A percentile compares a stretch with the other conserved stretches of the same genome.
Evolutionary conservation across 2,329 filamentous ascomycete species (phyloP).

Genomic region (Sordariomycetes sp.): DNA sequence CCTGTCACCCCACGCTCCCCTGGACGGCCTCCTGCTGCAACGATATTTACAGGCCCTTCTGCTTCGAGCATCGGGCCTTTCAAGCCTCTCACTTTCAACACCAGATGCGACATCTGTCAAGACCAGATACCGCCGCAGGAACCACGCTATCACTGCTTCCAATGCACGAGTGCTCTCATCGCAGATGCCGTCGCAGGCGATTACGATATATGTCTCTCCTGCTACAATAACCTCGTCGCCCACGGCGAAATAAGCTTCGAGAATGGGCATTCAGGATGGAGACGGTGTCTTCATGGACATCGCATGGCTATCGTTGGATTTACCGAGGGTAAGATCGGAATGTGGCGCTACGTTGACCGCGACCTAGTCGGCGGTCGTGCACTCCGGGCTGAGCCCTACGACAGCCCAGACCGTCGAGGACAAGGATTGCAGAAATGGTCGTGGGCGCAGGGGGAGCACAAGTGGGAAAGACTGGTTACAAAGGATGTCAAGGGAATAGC

Average conservation of each 20-base stretch:
- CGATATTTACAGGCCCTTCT: slow-evolving; percentile 36
- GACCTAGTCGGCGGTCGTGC: slow-evolving; percentile 72
- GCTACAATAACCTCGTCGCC: slow-evolving; percentile 61
- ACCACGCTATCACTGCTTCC: slow-evolving; percentile 70
- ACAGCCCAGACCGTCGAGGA: slow-evolving; percentile 19
- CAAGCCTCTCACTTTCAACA: slow-evolving; percentile 61
- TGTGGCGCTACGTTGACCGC: slow-evolving; percentile 56
- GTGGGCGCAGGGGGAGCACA: slow-evolving; percentile 34
- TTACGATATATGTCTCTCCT: slow-evolving; percentile 75
- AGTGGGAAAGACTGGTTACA: slow-evolving; percentile 37
- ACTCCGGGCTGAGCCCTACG: slow-evolving; percentile 49
- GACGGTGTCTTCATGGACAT: slow-evolving; percentile 70
- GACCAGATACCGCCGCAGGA: slow-evolving; percentile 61
- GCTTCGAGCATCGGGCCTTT: slow-evolving; percentile 44
- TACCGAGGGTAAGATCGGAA: slow-evolving; percentile 56
- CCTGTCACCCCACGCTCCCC: slow-evolving; percentile 31
- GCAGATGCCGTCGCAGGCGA: slow-evolving; percentile 52
- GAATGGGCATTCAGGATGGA: slow-evolving; percentile 75
- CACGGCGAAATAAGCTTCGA: slow-evolving; percentile 59
- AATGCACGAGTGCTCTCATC: slow-evolving; percentile 49
- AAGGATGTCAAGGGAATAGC: slow-evolving; percentile 38
- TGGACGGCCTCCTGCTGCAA: slow-evolving; percentile 36
- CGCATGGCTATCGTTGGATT: slow-evolving; percentile 79
- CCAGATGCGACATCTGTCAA: slow-evolving; percentile 70
- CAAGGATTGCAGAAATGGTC: slow-evolving; percentile 38